Evolutionary conservation across 1,284 basidiomycete genomes (phyloP).

Genomic region (Ceraceosorus bombacis): DNA sequence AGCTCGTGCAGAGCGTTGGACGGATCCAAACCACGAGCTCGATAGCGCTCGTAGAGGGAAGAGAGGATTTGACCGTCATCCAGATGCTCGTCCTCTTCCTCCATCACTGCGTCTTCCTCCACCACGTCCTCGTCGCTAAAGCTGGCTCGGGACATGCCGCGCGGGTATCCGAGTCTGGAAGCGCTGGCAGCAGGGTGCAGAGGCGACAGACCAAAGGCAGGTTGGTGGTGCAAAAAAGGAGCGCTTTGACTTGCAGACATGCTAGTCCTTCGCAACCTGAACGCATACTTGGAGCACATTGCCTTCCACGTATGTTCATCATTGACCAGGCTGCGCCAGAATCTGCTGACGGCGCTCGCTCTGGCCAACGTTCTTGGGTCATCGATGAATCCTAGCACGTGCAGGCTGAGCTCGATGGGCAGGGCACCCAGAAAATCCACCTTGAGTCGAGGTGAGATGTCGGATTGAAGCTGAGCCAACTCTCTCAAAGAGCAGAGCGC

Average conservation of each 20-base stretch:
- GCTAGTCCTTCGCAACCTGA: slow-evolving; percentile 1
- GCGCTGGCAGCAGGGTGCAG: background rate
- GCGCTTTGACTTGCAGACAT: background rate
- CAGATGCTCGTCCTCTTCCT: slow-evolving; percentile 7
- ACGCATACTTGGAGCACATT: slow-evolving; percentile 58
- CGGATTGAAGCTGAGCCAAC: slow-evolving; percentile 66
- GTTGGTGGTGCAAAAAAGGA: slow-evolving; percentile 3
- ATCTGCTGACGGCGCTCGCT: slow-evolving; percentile 65
- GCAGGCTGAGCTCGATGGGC: slow-evolving; percentile 73
- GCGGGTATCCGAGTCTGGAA: background rate
- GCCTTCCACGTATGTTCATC: slow-evolving; percentile 79
- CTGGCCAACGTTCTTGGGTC: slow-evolving; percentile 69
- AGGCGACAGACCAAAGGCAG: background rate
- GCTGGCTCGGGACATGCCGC: background rate
- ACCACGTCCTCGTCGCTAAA: slow-evolving; percentile 1
- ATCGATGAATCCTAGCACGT: slow-evolving; percentile 74
- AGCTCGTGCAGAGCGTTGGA: slow-evolving; percentile 35
- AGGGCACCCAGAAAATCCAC: slow-evolving; percentile 76
- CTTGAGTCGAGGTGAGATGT: slow-evolving; percentile 71
- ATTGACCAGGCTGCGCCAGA: slow-evolving; percentile 69
- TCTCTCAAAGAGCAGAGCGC: slow-evolving; percentile 59
- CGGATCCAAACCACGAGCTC: slow-evolving; percentile 32
- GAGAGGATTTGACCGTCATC: slow-evolving; percentile 17
- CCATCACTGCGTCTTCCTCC: background rate
- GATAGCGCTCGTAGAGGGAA: slow-evolving; percentile 31